A percentile compares a stretch with the other conserved stretches of the same genome.
Conservation (phyloP, 805 yeast genomes). For the Suhomyces tanzawaensis region DNA sequence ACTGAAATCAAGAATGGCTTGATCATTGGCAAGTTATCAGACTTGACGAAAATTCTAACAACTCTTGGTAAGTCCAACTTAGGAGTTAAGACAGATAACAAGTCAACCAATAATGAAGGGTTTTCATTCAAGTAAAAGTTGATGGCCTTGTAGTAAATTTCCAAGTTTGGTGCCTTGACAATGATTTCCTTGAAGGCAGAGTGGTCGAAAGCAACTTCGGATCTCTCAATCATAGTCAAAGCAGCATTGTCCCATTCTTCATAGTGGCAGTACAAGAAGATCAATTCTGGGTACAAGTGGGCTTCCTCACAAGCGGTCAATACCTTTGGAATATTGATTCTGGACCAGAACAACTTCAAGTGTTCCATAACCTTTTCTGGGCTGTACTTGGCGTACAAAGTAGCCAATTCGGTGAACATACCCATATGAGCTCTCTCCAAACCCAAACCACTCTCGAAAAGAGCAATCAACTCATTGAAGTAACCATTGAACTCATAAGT, state of each 20-base stretch:
- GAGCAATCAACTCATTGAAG: conserved; percentile 84
- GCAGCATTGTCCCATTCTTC: conserved; percentile 99
- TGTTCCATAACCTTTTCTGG: conserved; percentile 94
- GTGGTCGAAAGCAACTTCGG: conserved; percentile 92
- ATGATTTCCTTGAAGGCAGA: conserved; percentile 89
- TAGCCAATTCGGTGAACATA: conserved; percentile 95
- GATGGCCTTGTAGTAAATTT: conserved; percentile 95
- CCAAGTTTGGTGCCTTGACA: conserved; percentile 92
- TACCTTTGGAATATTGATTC: conserved; percentile 96
- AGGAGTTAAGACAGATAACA: conserved; percentile 78
- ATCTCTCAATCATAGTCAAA: conserved; percentile 90
- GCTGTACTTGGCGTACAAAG: conserved; percentile 83
- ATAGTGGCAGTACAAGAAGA: conserved; percentile 94
- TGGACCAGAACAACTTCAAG: conserved; percentile 95
- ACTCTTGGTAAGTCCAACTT: conserved; percentile 93
- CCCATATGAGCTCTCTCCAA: conserved; percentile 99
- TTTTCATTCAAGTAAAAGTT: conserved; percentile 91
- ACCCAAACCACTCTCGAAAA: conserved; percentile 93
- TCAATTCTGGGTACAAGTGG: conserved; percentile 94
- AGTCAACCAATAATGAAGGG: conserved; percentile 85
- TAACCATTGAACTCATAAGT: conserved; percentile 89
- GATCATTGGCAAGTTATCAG: conserved; percentile 93
- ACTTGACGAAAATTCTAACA: conserved; percentile 88
- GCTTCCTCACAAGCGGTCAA: conserved; percentile 90
- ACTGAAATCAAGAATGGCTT: conserved; percentile 93